These are phyloP conservation scores for Botrytis aclada DNA, from an alignment of 2,329 filamentous ascomycete species.

Conservation along the genomic window DNA sequence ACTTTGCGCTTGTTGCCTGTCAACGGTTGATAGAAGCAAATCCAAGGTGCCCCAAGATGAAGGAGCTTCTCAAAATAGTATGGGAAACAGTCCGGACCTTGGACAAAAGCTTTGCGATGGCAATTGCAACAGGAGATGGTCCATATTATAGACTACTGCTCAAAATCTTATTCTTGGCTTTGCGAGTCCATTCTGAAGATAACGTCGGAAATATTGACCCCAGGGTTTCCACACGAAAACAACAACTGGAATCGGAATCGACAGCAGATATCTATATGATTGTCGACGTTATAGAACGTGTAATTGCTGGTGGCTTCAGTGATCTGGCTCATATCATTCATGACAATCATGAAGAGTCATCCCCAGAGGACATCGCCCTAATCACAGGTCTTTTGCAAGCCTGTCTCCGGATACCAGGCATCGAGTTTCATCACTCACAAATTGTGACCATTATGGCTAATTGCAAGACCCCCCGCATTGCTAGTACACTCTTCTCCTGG, in stretches of 20 bases:
- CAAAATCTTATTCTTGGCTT: slow-evolving; percentile 77
- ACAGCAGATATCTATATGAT: slow-evolving; percentile 39
- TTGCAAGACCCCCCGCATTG: slow-evolving; percentile 74
- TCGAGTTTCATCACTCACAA: slow-evolving; percentile 67
- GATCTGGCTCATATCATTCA: slow-evolving; percentile 80
- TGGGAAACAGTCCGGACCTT: slow-evolving; percentile 59
- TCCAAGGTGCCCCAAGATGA: slow-evolving; percentile 50
- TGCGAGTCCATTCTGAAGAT: slow-evolving; percentile 58
- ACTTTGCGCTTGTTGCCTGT: slow-evolving; percentile 77
- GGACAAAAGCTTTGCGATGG: slow-evolving; percentile 56
- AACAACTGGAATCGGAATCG: slow-evolving; percentile 26
- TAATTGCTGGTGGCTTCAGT: slow-evolving; percentile 80
- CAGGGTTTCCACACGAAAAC: slow-evolving; percentile 24
- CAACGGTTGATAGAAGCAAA: slow-evolving; percentile 68
- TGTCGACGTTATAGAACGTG: slow-evolving; percentile 74
- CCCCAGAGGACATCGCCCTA: slow-evolving; percentile 79
- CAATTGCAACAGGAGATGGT: slow-evolving; percentile 53
- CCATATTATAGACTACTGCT: slow-evolving; percentile 80
- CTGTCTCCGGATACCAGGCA: slow-evolving; percentile 73
- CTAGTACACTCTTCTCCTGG: slow-evolving; percentile 89
- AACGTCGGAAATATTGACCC: slow-evolving; percentile 22
- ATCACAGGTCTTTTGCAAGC: slow-evolving; percentile 86
- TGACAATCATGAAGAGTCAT: slow-evolving; percentile 61
- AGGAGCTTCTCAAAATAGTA: slow-evolving; percentile 50
- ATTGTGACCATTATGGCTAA: slow-evolving; percentile 67